Evolutionary conservation across 495 filamentous ascomycete genomes (phyloP).

Genomic region (Tuber aestivum): DNA sequence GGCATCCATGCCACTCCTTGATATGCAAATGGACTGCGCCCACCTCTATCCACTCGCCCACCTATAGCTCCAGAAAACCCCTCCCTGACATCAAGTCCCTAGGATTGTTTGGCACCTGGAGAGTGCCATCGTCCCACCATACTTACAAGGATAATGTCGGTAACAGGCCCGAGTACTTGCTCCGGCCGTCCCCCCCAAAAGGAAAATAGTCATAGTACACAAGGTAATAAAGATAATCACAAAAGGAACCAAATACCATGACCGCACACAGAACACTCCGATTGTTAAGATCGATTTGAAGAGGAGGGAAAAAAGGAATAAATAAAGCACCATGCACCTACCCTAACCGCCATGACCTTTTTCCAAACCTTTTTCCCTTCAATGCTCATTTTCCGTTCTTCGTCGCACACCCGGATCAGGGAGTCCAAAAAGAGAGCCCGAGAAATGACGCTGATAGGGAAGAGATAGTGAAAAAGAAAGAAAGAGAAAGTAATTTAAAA

Average conservation of each 20-base stretch:
- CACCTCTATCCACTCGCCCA: not conserved
- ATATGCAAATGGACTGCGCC: not conserved
- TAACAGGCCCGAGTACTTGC: not conserved
- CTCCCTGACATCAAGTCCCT: not conserved
- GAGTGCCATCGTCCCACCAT: not conserved
- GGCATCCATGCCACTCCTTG: not conserved
- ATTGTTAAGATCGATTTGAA: not conserved
- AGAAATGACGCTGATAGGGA: not conserved
- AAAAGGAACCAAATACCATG: not conserved
- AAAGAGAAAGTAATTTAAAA: slow-evolving; percentile 9
- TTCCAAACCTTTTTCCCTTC: not conserved
- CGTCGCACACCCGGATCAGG: not conserved
- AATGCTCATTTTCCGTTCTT: not conserved
- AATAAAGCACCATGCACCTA: slow-evolving; percentile 6
- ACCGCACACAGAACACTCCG: not conserved
- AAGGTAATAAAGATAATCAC: not conserved
- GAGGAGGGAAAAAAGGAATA: not conserved
- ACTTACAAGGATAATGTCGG: not conserved
- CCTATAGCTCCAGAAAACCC: not conserved
- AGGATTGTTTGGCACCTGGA: not conserved
- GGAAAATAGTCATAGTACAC: not conserved
- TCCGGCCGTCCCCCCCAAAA: not conserved
- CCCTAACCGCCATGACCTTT: slow-evolving; percentile 3
- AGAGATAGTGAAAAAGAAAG: slow-evolving; percentile 4
- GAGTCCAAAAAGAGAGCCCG: slow-evolving; percentile 1